phyloP scores from a whole-genome alignment of 2,329 filamentous ascomycete genomes.

The Coleophoma crateriformis region DNA sequence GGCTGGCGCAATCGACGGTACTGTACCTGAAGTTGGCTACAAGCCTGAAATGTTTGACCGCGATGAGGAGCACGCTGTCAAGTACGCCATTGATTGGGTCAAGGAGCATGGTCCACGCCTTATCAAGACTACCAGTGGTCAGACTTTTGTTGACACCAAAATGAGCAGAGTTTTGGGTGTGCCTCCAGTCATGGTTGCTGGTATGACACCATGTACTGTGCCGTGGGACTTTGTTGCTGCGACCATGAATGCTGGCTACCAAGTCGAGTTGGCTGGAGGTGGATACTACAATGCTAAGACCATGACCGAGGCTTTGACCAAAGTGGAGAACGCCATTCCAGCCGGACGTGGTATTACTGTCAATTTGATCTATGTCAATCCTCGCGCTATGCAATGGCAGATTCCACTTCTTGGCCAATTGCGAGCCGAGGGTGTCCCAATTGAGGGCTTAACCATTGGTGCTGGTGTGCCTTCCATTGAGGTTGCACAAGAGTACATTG shows the following conservation, averaged over 20 bases:
- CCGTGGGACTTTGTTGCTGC: slow-evolving; percentile 89
- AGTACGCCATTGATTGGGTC: slow-evolving; percentile 95
- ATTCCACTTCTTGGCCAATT: slow-evolving; percentile 78
- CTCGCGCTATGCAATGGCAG: slow-evolving; percentile 86
- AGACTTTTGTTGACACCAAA: slow-evolving; percentile 94
- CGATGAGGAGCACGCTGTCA: slow-evolving; percentile 89
- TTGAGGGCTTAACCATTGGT: slow-evolving; percentile 88
- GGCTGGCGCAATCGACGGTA: slow-evolving; percentile 87
- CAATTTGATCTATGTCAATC: slow-evolving; percentile 89
- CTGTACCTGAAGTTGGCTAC: slow-evolving; percentile 87
- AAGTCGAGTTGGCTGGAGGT: slow-evolving; percentile 84
- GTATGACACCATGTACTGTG: slow-evolving; percentile 89
- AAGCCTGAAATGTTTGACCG: slow-evolving; percentile 97
- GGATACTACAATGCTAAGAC: slow-evolving; percentile 80
- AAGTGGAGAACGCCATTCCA: slow-evolving; percentile 80
- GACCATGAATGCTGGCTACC: slow-evolving; percentile 93
- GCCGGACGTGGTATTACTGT: slow-evolving; percentile 82
- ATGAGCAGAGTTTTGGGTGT: slow-evolving; percentile 84
- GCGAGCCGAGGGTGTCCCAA: slow-evolving; percentile 78
- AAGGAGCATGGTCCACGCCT: slow-evolving; percentile 93
- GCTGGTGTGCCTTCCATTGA: slow-evolving; percentile 92
- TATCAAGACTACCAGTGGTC: slow-evolving; percentile 80
- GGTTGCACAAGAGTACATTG: slow-evolving; percentile 88
- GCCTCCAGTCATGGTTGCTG: slow-evolving; percentile 83
- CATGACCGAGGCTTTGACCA: slow-evolving; percentile 77